These are phyloP conservation scores for Neoarthrinium moseri DNA, from an alignment of 2,329 filamentous ascomycete species.

Conservation along the genomic window DNA sequence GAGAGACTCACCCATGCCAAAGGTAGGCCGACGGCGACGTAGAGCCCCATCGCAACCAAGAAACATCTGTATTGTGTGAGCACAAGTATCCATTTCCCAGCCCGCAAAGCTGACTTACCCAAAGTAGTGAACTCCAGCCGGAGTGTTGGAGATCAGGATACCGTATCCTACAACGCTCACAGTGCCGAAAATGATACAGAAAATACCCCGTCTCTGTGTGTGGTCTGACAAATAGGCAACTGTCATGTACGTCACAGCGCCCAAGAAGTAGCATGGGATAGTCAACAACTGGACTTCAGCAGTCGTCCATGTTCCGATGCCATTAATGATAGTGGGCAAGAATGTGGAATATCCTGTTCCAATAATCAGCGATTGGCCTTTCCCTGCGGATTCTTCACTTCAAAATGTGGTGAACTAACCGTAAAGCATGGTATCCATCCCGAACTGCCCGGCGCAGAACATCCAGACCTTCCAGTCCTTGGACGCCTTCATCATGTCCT, in stretches of 20 bases:
- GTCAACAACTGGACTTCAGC: conserved; percentile 73
- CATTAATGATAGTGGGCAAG: conserved; percentile 74
- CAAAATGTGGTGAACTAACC: conserved; percentile 32
- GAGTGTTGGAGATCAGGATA: conserved; percentile 60
- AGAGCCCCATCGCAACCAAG: conserved; percentile 72
- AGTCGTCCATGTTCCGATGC: conserved; percentile 60
- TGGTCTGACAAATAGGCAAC: conserved; percentile 67
- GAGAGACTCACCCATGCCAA: conserved; percentile 47
- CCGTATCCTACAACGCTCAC: conserved; percentile 69
- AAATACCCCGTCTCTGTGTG: conserved; percentile 63
- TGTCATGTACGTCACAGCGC: conserved; percentile 66
- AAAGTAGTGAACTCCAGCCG: conserved; percentile 68
- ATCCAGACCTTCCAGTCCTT: conserved; percentile 75
- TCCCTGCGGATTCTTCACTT: background rate
- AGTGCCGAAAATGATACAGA: conserved; percentile 59
- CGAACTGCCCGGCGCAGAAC: conserved; percentile 70
- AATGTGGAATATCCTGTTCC: conserved; percentile 68
- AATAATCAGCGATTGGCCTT: conserved; percentile 8
- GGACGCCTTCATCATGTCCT: conserved; percentile 65
- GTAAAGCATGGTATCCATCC: conserved; percentile 74
- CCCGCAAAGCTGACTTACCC: conserved; percentile 31
- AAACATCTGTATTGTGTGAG: conserved; percentile 51
- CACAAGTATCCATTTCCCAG: background rate
- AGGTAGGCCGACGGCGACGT: conserved; percentile 56
- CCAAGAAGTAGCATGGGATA: conserved; percentile 74